Base-by-base conservation (phyloP, 2,329 filamentous ascomycete species). In the Exophiala phaeomuriformis region DNA sequence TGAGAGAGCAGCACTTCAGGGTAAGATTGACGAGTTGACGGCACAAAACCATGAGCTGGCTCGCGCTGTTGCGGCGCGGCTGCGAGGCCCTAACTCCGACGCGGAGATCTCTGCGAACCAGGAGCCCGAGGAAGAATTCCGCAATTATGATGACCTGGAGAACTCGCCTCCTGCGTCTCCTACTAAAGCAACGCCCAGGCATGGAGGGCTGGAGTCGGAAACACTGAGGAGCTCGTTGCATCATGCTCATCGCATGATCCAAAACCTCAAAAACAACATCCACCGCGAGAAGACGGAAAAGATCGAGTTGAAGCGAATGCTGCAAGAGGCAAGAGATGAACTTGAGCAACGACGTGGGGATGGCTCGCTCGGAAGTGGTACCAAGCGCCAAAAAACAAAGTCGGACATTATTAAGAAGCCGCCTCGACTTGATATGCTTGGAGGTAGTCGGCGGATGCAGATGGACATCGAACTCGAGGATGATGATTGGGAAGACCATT, bases 201-300 rank as follows among this genome's bases (percentile, higher is more conserved):
- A 96, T 69, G 56, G 88, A 36, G 84, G 89, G 71, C 79, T 98
- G n/a, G 93, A 98, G 70, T 86, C 89, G 0, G 93, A 98, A 72
- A 98, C 93, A 0, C 75, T 98, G 62, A 94, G 93, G 73, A 94
- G 90, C 50, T 96, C 91, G 29, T 78, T 97, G 30, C 85, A 90
- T 62, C 93, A 98, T 68, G 91, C 93, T 37, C 93, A 97, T 69
- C 83, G 91, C 53, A 96, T 95, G 72, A 96, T 98, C 55, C 91
- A 97, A 68, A 95, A 89, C 64, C 81, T 97, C 63, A 90, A 95
- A 71, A 90, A 86, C 68, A 95, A 90, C 64, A 87, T 97, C 44
- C 91, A 98, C 69, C 86, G 93, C 33, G 93, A 98, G 70, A 98
- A 97, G 82, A 96, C 91, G 0, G 93, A 98, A 70, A 98, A 96